phyloP scores from a whole-genome alignment of 805 yeast species.

The Candida chauliodis region DNA sequence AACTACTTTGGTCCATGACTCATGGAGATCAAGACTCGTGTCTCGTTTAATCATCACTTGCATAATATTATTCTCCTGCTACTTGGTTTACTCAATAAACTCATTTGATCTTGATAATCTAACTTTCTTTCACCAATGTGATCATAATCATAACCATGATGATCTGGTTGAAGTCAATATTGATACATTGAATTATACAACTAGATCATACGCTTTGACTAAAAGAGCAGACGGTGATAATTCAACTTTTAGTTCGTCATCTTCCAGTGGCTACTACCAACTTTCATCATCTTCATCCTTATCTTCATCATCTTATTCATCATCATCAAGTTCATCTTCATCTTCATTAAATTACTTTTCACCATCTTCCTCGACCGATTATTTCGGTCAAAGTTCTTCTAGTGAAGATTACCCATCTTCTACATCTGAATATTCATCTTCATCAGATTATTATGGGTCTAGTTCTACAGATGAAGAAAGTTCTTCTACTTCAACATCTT shows the following conservation, averaged over 20 bases:
- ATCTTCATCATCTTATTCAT: not conserved
- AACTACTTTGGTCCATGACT: too few species aligned
- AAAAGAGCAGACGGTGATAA: conserved; percentile 10
- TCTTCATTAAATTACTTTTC: not conserved
- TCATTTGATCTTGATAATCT: not conserved
- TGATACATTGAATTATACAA: not conserved
- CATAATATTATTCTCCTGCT: not conserved
- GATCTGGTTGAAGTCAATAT: too few species aligned
- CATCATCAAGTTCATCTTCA: not conserved
- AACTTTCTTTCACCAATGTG: not conserved
- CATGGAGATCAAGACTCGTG: too few species aligned
- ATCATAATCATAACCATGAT: not conserved
- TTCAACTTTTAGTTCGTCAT: conserved; percentile 1
- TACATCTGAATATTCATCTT: too few species aligned
- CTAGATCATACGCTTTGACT: not conserved
- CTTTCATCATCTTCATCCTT: not conserved
- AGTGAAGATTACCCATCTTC: not conserved
- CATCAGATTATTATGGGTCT: not conserved
- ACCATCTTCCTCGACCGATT: not conserved
- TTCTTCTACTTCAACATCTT: conserved; percentile 1
- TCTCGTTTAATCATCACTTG: not conserved
- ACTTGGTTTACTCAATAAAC: not conserved
- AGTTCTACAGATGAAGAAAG: not conserved
- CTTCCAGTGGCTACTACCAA: not conserved
- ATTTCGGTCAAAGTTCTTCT: not conserved